phyloP scores from a whole-genome alignment of 2,329 filamentous ascomycete species.

The Furcasterigmium furcatum region DNA sequence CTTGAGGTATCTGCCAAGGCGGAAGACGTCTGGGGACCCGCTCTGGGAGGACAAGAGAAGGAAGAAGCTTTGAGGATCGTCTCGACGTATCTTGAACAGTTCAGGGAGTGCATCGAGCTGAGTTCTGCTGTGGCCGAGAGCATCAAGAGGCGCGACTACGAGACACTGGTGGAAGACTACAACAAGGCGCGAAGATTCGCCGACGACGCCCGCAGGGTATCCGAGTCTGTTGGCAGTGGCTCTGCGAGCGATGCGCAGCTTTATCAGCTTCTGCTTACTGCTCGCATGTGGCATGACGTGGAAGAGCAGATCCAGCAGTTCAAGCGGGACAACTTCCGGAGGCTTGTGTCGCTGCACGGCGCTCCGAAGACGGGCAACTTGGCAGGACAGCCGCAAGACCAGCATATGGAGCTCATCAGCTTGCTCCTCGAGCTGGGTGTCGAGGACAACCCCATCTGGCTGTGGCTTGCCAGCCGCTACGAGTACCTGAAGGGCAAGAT shows the following conservation, averaged over 20 bases:
- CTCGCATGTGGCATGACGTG: slow-evolving; percentile 93
- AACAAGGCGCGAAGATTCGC: slow-evolving; percentile 77
- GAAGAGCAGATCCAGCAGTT: slow-evolving; percentile 82
- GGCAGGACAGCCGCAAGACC: slow-evolving; percentile 63
- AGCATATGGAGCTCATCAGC: slow-evolving; percentile 86
- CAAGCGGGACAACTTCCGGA: slow-evolving; percentile 87
- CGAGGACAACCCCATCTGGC: slow-evolving; percentile 93
- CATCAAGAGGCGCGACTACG: slow-evolving; percentile 89
- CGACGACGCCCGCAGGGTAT: slow-evolving; percentile 71
- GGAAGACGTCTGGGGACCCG: slow-evolving; percentile 96
- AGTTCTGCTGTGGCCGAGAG: slow-evolving; percentile 75
- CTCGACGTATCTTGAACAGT: slow-evolving; percentile 70
- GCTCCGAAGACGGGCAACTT: slow-evolving; percentile 41
- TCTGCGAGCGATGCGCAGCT: slow-evolving; percentile 74
- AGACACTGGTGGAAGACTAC: slow-evolving; percentile 83
- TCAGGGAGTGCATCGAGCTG: slow-evolving; percentile 79
- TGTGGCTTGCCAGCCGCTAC: slow-evolving; percentile 88
- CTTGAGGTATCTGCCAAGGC: slow-evolving; percentile 90
- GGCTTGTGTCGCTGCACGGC: slow-evolving; percentile 66
- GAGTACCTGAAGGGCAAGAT: slow-evolving; percentile 89
- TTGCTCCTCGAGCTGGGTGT: slow-evolving; percentile 91
- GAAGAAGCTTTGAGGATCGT: slow-evolving; percentile 83
- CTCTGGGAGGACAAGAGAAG: slow-evolving; percentile 84
- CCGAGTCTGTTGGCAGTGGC: slow-evolving; percentile 49
- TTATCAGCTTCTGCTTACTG: slow-evolving; percentile 83